A percentile compares a stretch with the other conserved stretches of the same genome.
Conservation (phyloP, 2,329 filamentous ascomycete genomes). For the Cladosporium sp. region DNA sequence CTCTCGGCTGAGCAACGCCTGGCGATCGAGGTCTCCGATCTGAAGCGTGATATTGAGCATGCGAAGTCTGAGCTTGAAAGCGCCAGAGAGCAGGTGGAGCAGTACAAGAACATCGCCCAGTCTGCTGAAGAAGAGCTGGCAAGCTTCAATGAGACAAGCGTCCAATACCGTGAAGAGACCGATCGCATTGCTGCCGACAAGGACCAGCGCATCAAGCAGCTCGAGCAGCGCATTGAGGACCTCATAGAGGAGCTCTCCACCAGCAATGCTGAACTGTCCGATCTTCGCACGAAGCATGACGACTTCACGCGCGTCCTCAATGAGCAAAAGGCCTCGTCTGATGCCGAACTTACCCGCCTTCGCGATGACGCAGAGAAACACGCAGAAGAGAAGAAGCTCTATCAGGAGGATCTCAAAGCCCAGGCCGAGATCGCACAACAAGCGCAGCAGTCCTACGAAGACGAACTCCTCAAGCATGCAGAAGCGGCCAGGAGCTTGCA, state of each 20-base stretch:
- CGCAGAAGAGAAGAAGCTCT: slow-evolving; percentile 70
- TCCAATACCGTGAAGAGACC: slow-evolving; percentile 82
- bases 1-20: slow-evolving; percentile 70
- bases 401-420: slow-evolving; percentile 84
- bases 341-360: slow-evolving; percentile 71
- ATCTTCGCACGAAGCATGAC: slow-evolving; percentile 71
- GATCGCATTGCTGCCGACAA: slow-evolving; percentile 70
- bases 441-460: slow-evolving; percentile 92
- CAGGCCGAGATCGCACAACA: slow-evolving; percentile 91
- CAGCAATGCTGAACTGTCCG: slow-evolving; percentile 75
- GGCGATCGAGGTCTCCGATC: slow-evolving; percentile 72
- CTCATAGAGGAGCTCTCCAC: slow-evolving; percentile 73
- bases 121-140: slow-evolving; percentile 80
- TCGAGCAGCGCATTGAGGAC: slow-evolving; percentile 77
- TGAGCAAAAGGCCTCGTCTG: slow-evolving; percentile 73
- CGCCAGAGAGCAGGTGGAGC: slow-evolving; percentile 72
- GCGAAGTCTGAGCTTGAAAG: slow-evolving; percentile 74
- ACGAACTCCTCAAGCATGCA: slow-evolving; percentile 88
- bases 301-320: slow-evolving; percentile 65
- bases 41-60: slow-evolving; percentile 81
- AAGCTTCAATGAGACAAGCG: slow-evolving; percentile 70
- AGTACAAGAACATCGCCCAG: slow-evolving; percentile 84
- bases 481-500: slow-evolving; percentile 87
- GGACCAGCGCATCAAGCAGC: slow-evolving; percentile 69
- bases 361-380: slow-evolving; percentile 80